A percentile compares a stretch with the other conserved stretches of the same genome.
Evolutionary conservation across 805 yeast genomes (phyloP).

Genomic region (Wickerhamomyces silvicola): DNA sequence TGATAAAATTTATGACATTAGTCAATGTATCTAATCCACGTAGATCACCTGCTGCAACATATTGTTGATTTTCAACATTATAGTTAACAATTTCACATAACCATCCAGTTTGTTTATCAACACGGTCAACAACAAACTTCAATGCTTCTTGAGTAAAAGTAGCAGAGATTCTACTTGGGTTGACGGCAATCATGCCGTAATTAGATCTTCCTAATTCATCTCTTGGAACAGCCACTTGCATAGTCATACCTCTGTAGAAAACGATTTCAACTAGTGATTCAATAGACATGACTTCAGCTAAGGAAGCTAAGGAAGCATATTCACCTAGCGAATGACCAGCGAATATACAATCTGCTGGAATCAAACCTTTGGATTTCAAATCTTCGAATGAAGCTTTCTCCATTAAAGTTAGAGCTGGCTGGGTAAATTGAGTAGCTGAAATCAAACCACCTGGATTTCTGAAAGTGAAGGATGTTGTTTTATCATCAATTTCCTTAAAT

Average conservation of each 20-base stretch:
- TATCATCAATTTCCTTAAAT: slow-evolving; percentile 82
- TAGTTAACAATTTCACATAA: slow-evolving; percentile 95
- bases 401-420: slow-evolving; percentile 98
- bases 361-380: slow-evolving; percentile 90
- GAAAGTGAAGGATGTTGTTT: slow-evolving; percentile 81
- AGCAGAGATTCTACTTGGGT: slow-evolving; percentile 86
- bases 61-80: slow-evolving; percentile 97
- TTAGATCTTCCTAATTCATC: slow-evolving; percentile 92
- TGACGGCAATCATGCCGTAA: slow-evolving; percentile 98
- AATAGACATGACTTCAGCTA: slow-evolving; percentile 98
- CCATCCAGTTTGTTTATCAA: slow-evolving; percentile 82
- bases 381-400: slow-evolving; percentile 99
- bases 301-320: slow-evolving; percentile 93
- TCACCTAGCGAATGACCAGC: slow-evolving; percentile 99
- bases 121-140: slow-evolving; percentile 88
- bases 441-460: slow-evolving; percentile 89
- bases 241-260: slow-evolving; percentile 99
- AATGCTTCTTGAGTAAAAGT: slow-evolving; percentile 92
- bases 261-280: slow-evolving; percentile 96
- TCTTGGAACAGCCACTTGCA: slow-evolving; percentile 99
- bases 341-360: slow-evolving; percentile 87
- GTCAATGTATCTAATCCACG: slow-evolving; percentile 90
- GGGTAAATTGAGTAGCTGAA: slow-evolving; percentile 98
- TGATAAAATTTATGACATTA: slow-evolving; percentile 88
- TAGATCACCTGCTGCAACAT: slow-evolving; percentile 97